Conservation (phyloP, 2,329 filamentous ascomycete genomes). For the Cladophialophora immunda region DNA sequence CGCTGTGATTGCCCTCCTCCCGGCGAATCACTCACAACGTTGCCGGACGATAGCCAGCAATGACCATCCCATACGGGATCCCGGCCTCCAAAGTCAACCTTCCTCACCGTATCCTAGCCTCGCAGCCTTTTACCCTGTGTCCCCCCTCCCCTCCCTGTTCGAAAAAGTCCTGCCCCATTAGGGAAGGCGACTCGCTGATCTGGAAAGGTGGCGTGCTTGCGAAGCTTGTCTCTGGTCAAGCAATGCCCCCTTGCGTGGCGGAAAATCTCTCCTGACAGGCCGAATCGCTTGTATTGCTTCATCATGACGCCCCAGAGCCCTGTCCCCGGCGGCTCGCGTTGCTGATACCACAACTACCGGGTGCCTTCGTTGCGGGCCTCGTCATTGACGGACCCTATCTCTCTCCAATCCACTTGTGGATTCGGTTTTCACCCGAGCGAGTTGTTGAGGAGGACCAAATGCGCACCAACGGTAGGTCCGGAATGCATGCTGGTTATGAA, state of each 20-base stretch:
- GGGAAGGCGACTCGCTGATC: constrained; percentile 5
- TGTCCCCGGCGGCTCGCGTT: background rate
- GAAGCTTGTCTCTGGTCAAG: constrained; percentile 24
- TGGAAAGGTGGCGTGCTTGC: constrained; percentile 13
- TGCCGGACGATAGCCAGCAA: background rate
- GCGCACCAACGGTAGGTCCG: constrained; percentile 12
- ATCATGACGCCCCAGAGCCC: constrained; percentile 10
- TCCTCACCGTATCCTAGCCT: constrained; percentile 8
- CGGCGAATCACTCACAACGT: background rate
- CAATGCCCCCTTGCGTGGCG: constrained; percentile 6
- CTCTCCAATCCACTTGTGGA: constrained; percentile 9
- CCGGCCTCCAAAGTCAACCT: constrained; percentile 1
- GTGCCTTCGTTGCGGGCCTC: constrained; percentile 4
- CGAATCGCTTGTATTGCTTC: constrained; percentile 11
- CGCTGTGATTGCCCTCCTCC: background rate
- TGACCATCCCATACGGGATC: background rate
- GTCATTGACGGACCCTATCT: constrained; percentile 4
- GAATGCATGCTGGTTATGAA: constrained; percentile 16
- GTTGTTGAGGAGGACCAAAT: background rate
- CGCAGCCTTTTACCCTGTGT: background rate
- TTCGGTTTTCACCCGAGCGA: background rate
- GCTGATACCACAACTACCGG: constrained; percentile 4
- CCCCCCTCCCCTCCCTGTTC: background rate
- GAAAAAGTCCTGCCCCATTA: background rate
- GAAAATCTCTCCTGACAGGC: constrained; percentile 2